Evolutionary conservation across 2,329 filamentous ascomycete genomes (phyloP).

Genomic region (Trichoderma afroharzianum): DNA sequence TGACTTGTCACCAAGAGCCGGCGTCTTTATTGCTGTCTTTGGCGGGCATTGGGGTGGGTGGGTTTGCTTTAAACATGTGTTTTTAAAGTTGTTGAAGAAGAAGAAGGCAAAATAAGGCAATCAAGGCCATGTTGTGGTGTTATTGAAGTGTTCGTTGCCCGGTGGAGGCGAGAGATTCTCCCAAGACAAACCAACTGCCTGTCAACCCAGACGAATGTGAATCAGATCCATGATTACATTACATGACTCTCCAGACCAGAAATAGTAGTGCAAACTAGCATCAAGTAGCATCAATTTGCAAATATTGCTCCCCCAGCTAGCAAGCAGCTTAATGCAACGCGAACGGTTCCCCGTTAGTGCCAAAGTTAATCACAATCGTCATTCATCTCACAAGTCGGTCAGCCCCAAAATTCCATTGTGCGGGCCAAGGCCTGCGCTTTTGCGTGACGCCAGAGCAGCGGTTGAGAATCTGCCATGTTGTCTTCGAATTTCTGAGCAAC

Average conservation of each 20-base stretch:
- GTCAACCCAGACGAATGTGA: background rate
- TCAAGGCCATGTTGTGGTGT: background rate
- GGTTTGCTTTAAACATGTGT: too few species aligned
- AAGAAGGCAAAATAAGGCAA: background rate
- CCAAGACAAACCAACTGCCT: background rate
- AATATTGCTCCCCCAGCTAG: background rate
- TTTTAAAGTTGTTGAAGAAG: too few species aligned
- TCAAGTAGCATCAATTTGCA: background rate
- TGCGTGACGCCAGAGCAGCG: background rate
- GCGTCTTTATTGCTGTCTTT: background rate
- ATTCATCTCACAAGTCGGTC: background rate
- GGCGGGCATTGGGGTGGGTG: background rate
- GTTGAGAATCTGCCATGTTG: background rate
- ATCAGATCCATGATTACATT: background rate
- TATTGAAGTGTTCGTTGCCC: background rate
- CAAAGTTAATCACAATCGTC: constrained; percentile 5
- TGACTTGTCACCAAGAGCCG: background rate
- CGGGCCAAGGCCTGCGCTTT: background rate
- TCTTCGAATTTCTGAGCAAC: too few species aligned
- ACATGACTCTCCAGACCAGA: background rate
- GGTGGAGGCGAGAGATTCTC: background rate
- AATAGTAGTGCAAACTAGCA: background rate
- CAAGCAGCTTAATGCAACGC: background rate
- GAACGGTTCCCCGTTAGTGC: background rate
- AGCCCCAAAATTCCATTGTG: constrained; percentile 4